Percentiles rank a stretch among this genome's conserved stretches.
Evolutionary conservation across 1,139 yeast species (phyloP).

Genomic region (Nakaseomyces glabratus): DNA sequence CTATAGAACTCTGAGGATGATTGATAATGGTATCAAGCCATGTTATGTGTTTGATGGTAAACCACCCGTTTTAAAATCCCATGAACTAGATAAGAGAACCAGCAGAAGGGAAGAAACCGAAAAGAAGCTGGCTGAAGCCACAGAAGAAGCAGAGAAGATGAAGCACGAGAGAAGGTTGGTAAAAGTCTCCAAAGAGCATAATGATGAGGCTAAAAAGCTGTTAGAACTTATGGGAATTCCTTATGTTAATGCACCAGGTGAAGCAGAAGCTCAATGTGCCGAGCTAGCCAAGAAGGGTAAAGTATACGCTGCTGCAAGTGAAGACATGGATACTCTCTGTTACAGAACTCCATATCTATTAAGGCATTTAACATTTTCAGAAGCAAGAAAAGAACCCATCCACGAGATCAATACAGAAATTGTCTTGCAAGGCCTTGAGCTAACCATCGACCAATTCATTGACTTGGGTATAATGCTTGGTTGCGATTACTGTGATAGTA

Average conservation of each 20-base stretch:
- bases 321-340: slow-evolving; percentile 97
- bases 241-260: slow-evolving; percentile 87
- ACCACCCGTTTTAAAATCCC: slow-evolving; percentile 78
- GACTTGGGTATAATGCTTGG: slow-evolving; percentile 91
- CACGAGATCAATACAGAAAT: slow-evolving; percentile 66
- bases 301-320: slow-evolving; percentile 96
- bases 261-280: slow-evolving; percentile 98
- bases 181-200: slow-evolving; percentile 78
- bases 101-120: slow-evolving; percentile 78
- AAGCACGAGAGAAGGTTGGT: slow-evolving; percentile 86
- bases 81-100: slow-evolving; percentile 81
- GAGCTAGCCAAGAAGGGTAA: slow-evolving; percentile 78
- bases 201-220: slow-evolving; percentile 81
- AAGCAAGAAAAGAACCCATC: slow-evolving; percentile 85
- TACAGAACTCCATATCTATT: slow-evolving; percentile 76
- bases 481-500: slow-evolving; percentile 94
- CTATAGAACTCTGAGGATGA: slow-evolving; percentile 80
- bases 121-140: slow-evolving; percentile 41
- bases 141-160: slow-evolving; percentile 57
- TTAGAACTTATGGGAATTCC: slow-evolving; percentile 91
- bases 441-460: slow-evolving; percentile 66
- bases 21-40: slow-evolving; percentile 89
- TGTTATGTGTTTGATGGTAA: slow-evolving; percentile 95
- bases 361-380: slow-evolving; percentile 87
- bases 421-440: slow-evolving; percentile 67